Percentiles rank a stretch among this genome's conserved stretches.
phyloP scores from a whole-genome alignment of 805 yeast genomes.

The Hermanozyma aechmeae region DNA sequence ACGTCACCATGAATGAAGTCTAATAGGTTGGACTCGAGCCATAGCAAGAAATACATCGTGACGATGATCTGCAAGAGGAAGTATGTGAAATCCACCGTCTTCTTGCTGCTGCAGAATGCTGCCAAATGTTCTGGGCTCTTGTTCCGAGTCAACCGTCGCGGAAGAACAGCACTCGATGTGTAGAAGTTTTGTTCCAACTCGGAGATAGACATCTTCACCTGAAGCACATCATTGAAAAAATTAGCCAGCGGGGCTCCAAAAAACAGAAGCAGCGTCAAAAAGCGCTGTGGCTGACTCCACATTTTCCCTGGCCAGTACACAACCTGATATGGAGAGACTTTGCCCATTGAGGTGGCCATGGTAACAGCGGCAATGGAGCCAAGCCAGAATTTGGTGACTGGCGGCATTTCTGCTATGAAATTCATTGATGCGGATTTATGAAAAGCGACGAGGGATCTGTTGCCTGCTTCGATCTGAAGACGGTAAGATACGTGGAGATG shows the following conservation, averaged over 20 bases:
- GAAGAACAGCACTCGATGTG: conserved; percentile 18
- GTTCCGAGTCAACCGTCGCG: too few relatives aligned
- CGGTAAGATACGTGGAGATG: background rate
- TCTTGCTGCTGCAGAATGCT: conserved; percentile 9
- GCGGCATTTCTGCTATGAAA: background rate
- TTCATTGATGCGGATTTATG: background rate
- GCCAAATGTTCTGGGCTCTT: conserved; percentile 5
- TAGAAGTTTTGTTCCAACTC: too few relatives aligned
- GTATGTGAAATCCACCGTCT: conserved; percentile 22
- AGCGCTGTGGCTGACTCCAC: conserved; percentile 27
- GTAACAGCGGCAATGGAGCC: conserved; percentile 14
- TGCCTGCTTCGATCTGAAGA: background rate
- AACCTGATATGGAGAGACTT: conserved; percentile 12
- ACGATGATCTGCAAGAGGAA: conserved; percentile 15
- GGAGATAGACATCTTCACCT: conserved; percentile 10
- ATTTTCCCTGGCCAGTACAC: conserved; percentile 19
- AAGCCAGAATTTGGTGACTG: conserved; percentile 20
- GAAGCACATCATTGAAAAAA: conserved; percentile 13
- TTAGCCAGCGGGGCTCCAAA: conserved; percentile 19
- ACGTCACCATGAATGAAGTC: background rate
- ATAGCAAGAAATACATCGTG: conserved; percentile 10
- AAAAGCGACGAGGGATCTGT: background rate
- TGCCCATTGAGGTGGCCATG: conserved; percentile 10
- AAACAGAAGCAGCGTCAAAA: conserved; percentile 24
- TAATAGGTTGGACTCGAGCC: background rate